Evolutionary conservation across 345 rosid species (phyloP).

Genomic region (Ceriops zippeliana): DNA sequence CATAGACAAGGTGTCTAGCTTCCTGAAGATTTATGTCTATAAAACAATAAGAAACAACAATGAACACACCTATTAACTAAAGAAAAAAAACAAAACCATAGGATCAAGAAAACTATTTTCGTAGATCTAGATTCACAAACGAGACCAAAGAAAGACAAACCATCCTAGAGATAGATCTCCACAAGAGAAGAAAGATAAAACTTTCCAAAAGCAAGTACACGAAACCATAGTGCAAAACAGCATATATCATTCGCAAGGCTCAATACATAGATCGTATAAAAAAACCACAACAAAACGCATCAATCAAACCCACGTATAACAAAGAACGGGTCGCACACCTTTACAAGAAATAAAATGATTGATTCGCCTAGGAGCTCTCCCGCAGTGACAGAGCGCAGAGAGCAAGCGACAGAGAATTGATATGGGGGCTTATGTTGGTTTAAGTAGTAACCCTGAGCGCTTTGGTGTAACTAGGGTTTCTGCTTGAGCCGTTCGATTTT

Average conservation of each 20-base stretch:
- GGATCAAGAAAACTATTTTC: no score
- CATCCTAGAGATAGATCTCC: neutral
- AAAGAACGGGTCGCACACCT: constrained; percentile 13
- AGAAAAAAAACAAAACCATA: no score
- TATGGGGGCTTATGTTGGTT: neutral
- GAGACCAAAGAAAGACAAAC: neutral
- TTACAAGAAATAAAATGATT: neutral
- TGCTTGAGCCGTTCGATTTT: neutral
- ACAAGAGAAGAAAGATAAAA: neutral
- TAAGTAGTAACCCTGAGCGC: neutral
- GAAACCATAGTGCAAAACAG: neutral
- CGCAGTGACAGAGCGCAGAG: constrained; percentile 2
- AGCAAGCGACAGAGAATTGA: neutral
- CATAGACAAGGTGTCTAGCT: no score
- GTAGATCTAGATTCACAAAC: neutral
- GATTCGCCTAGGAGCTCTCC: neutral
- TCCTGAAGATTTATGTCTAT: no score
- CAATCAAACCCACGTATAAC: neutral
- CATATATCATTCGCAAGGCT: neutral
- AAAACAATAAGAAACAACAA: no score
- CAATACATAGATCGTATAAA: neutral
- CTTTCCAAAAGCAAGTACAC: neutral
- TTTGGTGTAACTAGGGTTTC: constrained; percentile 6
- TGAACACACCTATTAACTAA: no score
- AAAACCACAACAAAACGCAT: neutral